Evolutionary conservation across 2,329 filamentous ascomycete species (phyloP), one percentile per base, ranked within the genome.

Genomic region (Metarhizium album): DNA sequence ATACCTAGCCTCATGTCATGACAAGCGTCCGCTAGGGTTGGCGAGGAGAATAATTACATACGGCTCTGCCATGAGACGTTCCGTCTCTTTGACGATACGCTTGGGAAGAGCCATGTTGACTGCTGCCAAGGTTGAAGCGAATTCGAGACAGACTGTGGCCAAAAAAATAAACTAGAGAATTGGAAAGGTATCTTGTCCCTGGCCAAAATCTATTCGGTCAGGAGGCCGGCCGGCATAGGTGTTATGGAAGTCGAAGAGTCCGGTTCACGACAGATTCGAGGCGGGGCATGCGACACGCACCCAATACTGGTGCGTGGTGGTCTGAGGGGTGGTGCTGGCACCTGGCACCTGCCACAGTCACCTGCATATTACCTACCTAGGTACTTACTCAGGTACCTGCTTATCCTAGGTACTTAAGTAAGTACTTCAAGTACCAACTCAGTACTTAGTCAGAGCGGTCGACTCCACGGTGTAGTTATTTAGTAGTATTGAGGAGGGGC

Each of bases 71-170:
- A 95, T 90, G 60, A 98, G 80, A 64, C 93, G 84, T 74, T 98
- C 91, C 20, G 93, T 98, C 80, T 98, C 94, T 74, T 98, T 98
- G 65, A 97, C 80, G 64, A 98, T 98, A 66, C 93, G 80, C 78
- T 98, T 98, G 31, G 93, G 91, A 58, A 98, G 76, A 56, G 89
- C 83, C 87, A 82, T 82, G 13, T 52, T 49, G 50, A 45, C 46
- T 52, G 45, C n/a, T 37, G 45, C n/a, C n/a, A n/a, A n/a, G 9
- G 35, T 16, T 13, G 48, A 24, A 24, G 18, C 22, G 3, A 11
- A 22, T 27, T 20, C 16, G 18, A 33, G 16, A 38, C 40, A n/a
- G 29, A 20, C 38, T 43, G 18, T 16, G 23, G 29, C 31, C 48
- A 40, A 3, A 24, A 24, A 24, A 24, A 16, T 3, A 23, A 2